Base-by-base conservation (phyloP, 2,329 filamentous ascomycete genomes). In the Colletotrichum camelliae region DNA sequence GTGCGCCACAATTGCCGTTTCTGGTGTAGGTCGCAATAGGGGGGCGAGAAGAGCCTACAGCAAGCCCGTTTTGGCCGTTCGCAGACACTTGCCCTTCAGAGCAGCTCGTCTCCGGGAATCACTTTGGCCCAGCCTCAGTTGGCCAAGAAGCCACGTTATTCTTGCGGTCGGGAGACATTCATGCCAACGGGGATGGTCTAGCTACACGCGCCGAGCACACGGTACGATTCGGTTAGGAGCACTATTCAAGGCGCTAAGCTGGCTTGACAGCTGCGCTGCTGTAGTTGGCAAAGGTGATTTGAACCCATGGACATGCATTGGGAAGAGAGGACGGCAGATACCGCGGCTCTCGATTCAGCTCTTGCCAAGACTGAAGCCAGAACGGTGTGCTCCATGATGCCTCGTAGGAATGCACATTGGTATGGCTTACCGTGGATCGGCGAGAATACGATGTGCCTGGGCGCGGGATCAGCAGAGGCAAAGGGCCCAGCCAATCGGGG, bases 61-160 rank as follows among this genome's bases (percentile, higher is more conserved):
- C 43, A 7, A 52, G 43, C 43, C 43, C 43, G 43, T 52, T 52
- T 52, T 52, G 1, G 43, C 43, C 43, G 43, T 52, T 52, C 43
- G 43, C 43, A 52, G n/a, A 52, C n/a, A 52, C 43, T 52, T 21
- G 43, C n/a, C 43, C 43, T 52, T 62, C 60, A 31, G 60, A 31
- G n/a, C 27, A 33, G 7, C 27, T 31, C 60, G 43, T 52, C 43
- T 52, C 43, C 43, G 43, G 43, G 43, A 13, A 13, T 2, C n/a
- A 52, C 2, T 0, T 0, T 21, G 43, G 43, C 7, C n/a, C 43
- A 52, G 43, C 43, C 43, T 52, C 10, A 52, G 1, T 52, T 21
- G 43, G n/a, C 43, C 43, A 52, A 52, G 43, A 52, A 52, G 43
- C 43, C 43, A 52, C 43, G 43, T 52, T 52, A 52, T 52, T 52